Base-by-base conservation (phyloP, 2,329 filamentous ascomycete genomes). In the Exophiala bonariae region DNA sequence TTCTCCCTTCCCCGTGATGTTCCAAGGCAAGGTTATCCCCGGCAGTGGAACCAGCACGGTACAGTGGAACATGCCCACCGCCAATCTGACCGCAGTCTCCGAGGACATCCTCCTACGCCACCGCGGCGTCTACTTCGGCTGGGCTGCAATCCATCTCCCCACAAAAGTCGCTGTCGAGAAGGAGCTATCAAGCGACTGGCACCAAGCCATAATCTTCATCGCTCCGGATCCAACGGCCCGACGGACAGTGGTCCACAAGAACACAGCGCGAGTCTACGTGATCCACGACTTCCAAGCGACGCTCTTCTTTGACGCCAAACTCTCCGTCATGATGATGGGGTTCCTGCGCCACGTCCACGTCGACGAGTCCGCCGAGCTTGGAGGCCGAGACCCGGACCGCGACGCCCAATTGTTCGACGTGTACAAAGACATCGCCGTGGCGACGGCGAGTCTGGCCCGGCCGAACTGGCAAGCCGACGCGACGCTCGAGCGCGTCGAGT, bases 111-210 rank as follows among this genome's bases (percentile, higher is more conserved):
- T 73, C 17, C 66, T 78, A 52, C 74, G 77, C 3, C 70, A 87
- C 40, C 66, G 70, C 10, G 85, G 84, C 0, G 74, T 83, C 5
- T 87, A 83, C 58, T 81, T 84, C 31, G 83, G 81, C 3, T 87
- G 84, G 83, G 78, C 76, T 0, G 66, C 74, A 1, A 57, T 81
- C 2, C 41, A 19, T 17, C 52, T 73, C 1, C 65, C 69, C 0
- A 61, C 62, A 0, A 63, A 66, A 17, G 34, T 44, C 13, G 52
- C 51, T 4, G 19, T 31, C 11, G 66, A 70, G 3, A 61, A 62
- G 3, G 41, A 70, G 2, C 63, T 70, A 0, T 49, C 63, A 3
- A 26, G 11, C 23, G 68, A 47, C 13, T 87, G 84, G 84, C 71
- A 77, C 50, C 77, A 82, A 56, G 73, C 75, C 3, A 67, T 87